Evolutionary conservation across 2,329 filamentous ascomycete genomes (phyloP).

Genomic region (Claviceps sorghi): DNA sequence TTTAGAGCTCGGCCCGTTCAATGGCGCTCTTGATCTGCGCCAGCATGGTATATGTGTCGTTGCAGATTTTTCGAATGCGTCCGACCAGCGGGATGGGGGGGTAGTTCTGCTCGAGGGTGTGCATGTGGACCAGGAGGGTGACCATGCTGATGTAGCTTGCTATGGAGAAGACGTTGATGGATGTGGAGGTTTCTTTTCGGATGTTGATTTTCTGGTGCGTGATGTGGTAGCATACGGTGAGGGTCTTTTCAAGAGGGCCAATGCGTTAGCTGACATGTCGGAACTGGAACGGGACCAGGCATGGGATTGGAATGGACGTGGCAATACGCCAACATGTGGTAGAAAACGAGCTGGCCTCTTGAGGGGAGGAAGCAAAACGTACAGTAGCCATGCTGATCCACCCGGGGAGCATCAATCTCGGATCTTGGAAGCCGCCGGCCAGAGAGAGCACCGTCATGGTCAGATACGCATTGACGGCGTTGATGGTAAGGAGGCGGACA

Average conservation of each 20-base stretch:
- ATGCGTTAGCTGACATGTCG: background rate
- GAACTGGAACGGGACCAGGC: background rate
- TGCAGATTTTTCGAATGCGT: constrained; percentile 20
- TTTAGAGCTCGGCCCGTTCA: constrained; percentile 18
- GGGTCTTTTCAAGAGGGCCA: constrained; percentile 31
- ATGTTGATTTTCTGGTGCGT: constrained; percentile 69
- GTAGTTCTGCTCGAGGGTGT: constrained; percentile 46
- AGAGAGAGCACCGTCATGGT: constrained; percentile 59
- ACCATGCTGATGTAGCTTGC: constrained; percentile 66
- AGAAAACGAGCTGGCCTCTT: background rate
- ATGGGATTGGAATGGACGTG: background rate
- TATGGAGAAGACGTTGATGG: constrained; percentile 62
- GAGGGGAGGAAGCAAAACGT: constrained; percentile 13
- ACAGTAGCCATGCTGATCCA: constrained; percentile 69
- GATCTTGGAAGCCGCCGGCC: constrained; percentile 54
- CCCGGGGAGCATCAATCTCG: constrained; percentile 56
- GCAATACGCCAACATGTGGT: background rate
- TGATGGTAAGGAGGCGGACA: constrained; percentile 62
- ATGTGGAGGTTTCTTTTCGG: constrained; percentile 62
- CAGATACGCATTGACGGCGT: constrained; percentile 59
- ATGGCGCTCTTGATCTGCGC: constrained; percentile 16
- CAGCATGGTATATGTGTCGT: constrained; percentile 18
- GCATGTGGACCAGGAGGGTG: constrained; percentile 50
- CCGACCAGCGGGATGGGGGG: constrained; percentile 43
- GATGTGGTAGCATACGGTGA: constrained; percentile 62